These are phyloP conservation scores for Tolypocladium album DNA, from an alignment of 2,329 filamentous ascomycete genomes.

Conservation along the genomic window DNA sequence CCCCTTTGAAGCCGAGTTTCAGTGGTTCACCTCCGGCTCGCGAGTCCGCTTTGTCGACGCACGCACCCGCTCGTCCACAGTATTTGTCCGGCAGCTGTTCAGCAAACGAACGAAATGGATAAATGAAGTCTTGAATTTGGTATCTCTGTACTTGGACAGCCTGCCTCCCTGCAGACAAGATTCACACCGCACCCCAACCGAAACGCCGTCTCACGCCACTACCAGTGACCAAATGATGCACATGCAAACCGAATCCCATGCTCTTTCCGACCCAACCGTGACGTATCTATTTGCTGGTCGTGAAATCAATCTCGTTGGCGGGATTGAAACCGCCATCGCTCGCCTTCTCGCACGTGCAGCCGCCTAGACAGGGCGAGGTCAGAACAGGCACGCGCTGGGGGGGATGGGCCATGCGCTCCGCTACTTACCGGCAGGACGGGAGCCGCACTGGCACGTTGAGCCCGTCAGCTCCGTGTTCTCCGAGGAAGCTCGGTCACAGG, in stretches of 20 bases:
- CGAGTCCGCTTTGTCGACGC: not conserved
- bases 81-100: not conserved
- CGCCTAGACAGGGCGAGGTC: slow-evolving; percentile 29
- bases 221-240: not conserved
- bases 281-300: slow-evolving; percentile 44
- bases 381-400: not conserved
- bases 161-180: not conserved
- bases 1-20: not conserved
- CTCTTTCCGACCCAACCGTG: not conserved
- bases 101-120: not conserved
- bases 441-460: slow-evolving; percentile 65
- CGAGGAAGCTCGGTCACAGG: slow-evolving; percentile 58
- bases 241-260: not conserved
- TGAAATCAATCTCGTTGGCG: slow-evolving; percentile 75
- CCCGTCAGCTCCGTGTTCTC: slow-evolving; percentile 58
- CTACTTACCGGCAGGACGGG: slow-evolving; percentile 55
- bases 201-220: not conserved
- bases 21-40: too few species aligned
- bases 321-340: slow-evolving; percentile 50
- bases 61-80: not conserved
- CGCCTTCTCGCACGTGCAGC: slow-evolving; percentile 76
- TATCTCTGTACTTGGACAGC: not conserved
- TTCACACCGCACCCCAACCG: not conserved
- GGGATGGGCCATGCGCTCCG: not conserved
- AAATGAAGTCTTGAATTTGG: not conserved